Conservation (phyloP, 495 filamentous ascomycete genomes). For the Aspergillus bertholletiae region DNA sequence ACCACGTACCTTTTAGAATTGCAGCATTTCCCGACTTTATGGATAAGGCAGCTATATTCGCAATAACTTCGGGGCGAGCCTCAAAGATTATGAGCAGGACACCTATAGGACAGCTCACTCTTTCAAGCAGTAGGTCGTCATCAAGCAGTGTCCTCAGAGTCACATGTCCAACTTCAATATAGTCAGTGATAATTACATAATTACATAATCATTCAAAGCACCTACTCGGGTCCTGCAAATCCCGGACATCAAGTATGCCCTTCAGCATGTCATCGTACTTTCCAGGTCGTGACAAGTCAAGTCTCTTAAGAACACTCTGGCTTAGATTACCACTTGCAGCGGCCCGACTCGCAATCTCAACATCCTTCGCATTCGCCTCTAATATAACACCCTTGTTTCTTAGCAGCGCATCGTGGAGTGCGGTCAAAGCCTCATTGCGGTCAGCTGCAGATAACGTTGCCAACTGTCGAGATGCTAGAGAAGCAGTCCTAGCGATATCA, state of each 20-base stretch:
- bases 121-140: conserved; percentile 77
- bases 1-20: conserved; percentile 78
- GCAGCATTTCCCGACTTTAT: conserved; percentile 97
- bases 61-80: conserved; percentile 96
- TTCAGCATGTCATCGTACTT: conserved; percentile 99
- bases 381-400: conserved; percentile 70
- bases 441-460: conserved; percentile 60
- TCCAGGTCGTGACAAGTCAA: conserved; percentile 78
- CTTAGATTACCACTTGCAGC: conserved; percentile 72
- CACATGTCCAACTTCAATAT: conserved; percentile 71
- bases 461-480: conserved; percentile 64
- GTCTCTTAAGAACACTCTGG: conserved; percentile 81
- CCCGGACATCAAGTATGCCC: conserved; percentile 86
- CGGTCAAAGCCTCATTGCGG: conserved; percentile 80
- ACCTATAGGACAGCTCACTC: conserved; percentile 89
- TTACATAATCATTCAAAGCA: conserved; percentile 8
- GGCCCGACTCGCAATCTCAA: conserved; percentile 67
- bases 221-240: conserved; percentile 83
- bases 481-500: conserved; percentile 66
- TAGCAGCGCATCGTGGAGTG: conserved; percentile 69
- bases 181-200: conserved; percentile 8
- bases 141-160: conserved; percentile 84
- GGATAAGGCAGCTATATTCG: conserved; percentile 95
- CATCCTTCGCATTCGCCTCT: conserved; percentile 78
- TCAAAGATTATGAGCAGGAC: conserved; percentile 97